phyloP scores from a whole-genome alignment of 1,139 yeast genomes.

The Saccharomyces pastorianus region DNA sequence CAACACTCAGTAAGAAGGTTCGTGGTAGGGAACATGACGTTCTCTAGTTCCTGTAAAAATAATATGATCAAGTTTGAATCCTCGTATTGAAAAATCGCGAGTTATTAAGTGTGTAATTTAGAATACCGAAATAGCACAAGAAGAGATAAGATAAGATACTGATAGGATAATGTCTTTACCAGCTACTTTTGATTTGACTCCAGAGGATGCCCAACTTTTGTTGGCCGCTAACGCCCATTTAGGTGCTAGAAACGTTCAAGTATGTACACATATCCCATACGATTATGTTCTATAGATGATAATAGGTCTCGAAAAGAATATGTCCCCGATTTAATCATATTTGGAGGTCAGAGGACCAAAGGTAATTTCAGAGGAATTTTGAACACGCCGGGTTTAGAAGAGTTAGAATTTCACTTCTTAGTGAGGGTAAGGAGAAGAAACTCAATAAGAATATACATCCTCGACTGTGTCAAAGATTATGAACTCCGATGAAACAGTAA shows the following conservation, averaged over 20 bases:
- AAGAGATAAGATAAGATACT: constrained; percentile 23
- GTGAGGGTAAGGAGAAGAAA: neutral
- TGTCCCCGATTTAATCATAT: neutral
- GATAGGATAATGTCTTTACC: constrained; percentile 61
- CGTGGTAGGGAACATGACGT: neutral
- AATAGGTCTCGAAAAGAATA: neutral
- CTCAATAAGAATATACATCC: neutral
- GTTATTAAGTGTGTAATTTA: neutral
- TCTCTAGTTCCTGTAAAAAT: neutral
- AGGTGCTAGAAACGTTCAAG: constrained; percentile 99
- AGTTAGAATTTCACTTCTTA: neutral
- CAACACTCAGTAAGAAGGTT: neutral
- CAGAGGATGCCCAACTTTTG: constrained; percentile 98
- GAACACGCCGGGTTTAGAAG: neutral
- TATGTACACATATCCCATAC: constrained; percentile 37
- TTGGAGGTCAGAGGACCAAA: neutral
- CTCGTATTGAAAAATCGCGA: neutral
- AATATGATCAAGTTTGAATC: neutral
- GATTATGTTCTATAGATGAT: neutral
- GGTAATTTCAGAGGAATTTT: neutral
- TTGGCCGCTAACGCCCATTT: constrained; percentile 99
- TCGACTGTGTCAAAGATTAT: neutral
- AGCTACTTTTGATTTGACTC: constrained; percentile 85
- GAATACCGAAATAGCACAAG: constrained; percentile 7
- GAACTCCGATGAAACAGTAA: neutral